phyloP scores from a whole-genome alignment of 2,329 filamentous ascomycete species.

The Phoma sp. region DNA sequence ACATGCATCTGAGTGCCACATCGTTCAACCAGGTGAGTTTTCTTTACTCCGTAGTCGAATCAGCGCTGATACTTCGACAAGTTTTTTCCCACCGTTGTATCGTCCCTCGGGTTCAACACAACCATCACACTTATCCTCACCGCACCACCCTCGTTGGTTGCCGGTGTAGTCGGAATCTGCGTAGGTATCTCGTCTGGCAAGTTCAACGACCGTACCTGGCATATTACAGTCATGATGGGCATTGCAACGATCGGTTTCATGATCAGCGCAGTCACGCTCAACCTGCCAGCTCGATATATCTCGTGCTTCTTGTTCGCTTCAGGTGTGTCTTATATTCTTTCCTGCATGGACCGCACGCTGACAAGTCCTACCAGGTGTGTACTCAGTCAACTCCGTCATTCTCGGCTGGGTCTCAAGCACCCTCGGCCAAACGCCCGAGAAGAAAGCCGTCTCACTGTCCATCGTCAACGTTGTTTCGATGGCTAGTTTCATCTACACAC shows the following conservation, averaged over 20 bases:
- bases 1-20: slow-evolving; percentile 58
- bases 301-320: slow-evolving; percentile 39
- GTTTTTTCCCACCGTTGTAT: slow-evolving; percentile 57
- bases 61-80: slow-evolving; percentile 16
- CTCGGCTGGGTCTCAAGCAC: slow-evolving; percentile 53
- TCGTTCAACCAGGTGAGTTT: slow-evolving; percentile 50
- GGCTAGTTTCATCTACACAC: slow-evolving; percentile 49
- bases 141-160: slow-evolving; percentile 30
- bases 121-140: slow-evolving; percentile 61
- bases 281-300: slow-evolving; percentile 41
- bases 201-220: slow-evolving; percentile 51
- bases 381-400: slow-evolving; percentile 38
- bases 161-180: slow-evolving; percentile 36
- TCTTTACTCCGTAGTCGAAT: not conserved
- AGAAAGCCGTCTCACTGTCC: slow-evolving; percentile 52
- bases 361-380: slow-evolving; percentile 13
- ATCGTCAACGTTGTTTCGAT: slow-evolving; percentile 54
- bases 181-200: slow-evolving; percentile 46
- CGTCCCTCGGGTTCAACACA: slow-evolving; percentile 57
- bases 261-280: slow-evolving; percentile 46
- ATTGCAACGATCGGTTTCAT: slow-evolving; percentile 48
- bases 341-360: too few species aligned
- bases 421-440: slow-evolving; percentile 52
- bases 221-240: slow-evolving; percentile 47
- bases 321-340: slow-evolving; percentile 4